These are phyloP conservation scores for Kwoniella dendrophila DNA, from an alignment of 768 basidiomycete species.

Conservation along the genomic window DNA sequence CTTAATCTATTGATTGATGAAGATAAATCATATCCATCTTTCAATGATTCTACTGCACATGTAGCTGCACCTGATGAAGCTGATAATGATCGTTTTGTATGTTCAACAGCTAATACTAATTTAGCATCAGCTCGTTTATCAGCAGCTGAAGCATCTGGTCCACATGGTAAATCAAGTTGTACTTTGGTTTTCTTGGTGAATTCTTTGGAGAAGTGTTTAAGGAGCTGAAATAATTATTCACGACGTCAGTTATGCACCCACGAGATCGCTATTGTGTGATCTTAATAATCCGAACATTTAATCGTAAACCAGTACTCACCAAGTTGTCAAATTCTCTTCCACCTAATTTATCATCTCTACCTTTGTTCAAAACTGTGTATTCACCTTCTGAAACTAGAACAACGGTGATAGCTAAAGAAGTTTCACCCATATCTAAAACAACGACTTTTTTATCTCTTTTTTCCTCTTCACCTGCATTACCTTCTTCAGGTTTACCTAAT, in stretches of 20 bases:
- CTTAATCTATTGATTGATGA: slow-evolving; percentile 62
- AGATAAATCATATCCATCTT: slow-evolving; percentile 89
- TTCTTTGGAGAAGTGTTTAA: slow-evolving; percentile 90
- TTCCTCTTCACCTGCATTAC: slow-evolving; percentile 52
- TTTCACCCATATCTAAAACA: slow-evolving; percentile 57
- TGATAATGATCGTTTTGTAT: slow-evolving; percentile 88
- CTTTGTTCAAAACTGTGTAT: slow-evolving; percentile 56
- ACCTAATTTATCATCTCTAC: slow-evolving; percentile 55
- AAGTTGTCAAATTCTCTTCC: slow-evolving; percentile 57
- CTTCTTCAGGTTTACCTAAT: slow-evolving; percentile 54
- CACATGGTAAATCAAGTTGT: slow-evolving; percentile 64
- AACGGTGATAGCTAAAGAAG: slow-evolving; percentile 53
- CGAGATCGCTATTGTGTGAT: too few species aligned
- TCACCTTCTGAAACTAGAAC: slow-evolving; percentile 54
- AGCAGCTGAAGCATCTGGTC: slow-evolving; percentile 62
- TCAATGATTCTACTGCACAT: slow-evolving; percentile 81
- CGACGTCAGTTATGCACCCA: too few species aligned
- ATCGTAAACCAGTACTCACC: slow-evolving; percentile 50
- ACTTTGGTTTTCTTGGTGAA: slow-evolving; percentile 95
- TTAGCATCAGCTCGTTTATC: slow-evolving; percentile 91
- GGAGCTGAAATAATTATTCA: too few species aligned
- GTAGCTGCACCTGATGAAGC: slow-evolving; percentile 85
- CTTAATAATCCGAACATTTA: too few species aligned
- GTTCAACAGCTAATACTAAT: slow-evolving; percentile 85
- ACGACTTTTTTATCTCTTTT: slow-evolving; percentile 56